Evolutionary conservation across 2,329 filamentous ascomycete species (phyloP), one percentile per base, ranked within the genome.

Genomic region (Didymella arachidicola): DNA sequence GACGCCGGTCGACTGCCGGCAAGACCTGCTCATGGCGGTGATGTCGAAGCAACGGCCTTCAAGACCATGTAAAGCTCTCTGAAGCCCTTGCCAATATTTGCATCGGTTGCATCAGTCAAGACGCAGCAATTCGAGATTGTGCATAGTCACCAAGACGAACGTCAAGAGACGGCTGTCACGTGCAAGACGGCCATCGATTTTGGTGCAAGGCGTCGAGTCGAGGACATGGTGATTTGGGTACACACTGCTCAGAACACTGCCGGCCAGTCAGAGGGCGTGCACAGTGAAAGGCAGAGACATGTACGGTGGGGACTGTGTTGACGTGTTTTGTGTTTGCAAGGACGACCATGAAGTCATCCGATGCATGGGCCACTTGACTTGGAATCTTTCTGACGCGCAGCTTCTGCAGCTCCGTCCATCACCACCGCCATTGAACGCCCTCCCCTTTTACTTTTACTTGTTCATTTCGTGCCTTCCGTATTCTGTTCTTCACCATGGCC

Each of bases 401-500:
- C 60, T 56, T 57, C 42, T 53, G 42, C 56, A 52, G 45, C 41
- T 14, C 12, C 48, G 25, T 51, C 58, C 44, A 43, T 46, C 55
- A 64, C 59, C 55, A 54, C 57, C 53, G 50, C 58, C 67, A 68
- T 63, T 65, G 65, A 56, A 58, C 65, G 54, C 47, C 59, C 49
- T 46, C 51, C 36, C 43, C 47, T 27, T 46, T 39, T 51, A 42
- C 19, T 30, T 46, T 45, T 51, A 42, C n/a, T 30, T 53, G 29
- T 41, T 30, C 47, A 44, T 52, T 34, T 30, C 59, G 57, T 59
- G 51, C 47, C 27, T 54, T 52, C 49, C 53, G 39, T 55, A 36
- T 29, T 47, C 45, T 14, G 52, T 46, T 41, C 30, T 49, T 47
- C 62, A 65, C 26, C 44, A 77, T 77, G 74, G 74, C 73, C 54